These are phyloP conservation scores for Babesia caballi DNA, from an alignment of 169 alveolate species.

Conservation along the genomic window DNA sequence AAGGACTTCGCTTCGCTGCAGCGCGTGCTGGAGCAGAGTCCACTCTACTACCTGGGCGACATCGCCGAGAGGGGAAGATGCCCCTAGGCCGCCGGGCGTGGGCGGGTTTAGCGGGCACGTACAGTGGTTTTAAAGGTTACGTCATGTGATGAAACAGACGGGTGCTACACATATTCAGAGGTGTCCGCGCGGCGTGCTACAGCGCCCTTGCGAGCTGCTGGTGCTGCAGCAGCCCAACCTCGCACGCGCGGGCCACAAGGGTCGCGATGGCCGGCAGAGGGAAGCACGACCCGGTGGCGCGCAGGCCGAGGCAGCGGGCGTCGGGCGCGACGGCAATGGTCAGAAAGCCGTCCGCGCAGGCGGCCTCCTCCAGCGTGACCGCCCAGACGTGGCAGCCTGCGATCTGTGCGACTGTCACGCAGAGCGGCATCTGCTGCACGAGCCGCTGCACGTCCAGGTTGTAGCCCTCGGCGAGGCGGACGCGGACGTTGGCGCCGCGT, in stretches of 20 bases:
- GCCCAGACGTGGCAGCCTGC: constrained; percentile 41
- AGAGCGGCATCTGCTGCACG: constrained; percentile 23
- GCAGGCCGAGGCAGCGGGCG: constrained; percentile 41
- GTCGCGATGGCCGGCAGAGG: not conserved
- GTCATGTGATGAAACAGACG: too few species aligned
- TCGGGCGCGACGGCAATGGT: constrained; percentile 41
- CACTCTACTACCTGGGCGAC: constrained; percentile 2
- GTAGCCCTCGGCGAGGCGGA: constrained; percentile 23
- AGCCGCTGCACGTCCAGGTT: constrained; percentile 22
- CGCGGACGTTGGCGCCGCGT: constrained; percentile 36
- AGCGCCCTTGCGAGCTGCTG: constrained; percentile 4
- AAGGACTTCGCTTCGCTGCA: not conserved
- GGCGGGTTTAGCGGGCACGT: too few species aligned
- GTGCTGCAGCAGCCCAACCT: constrained; percentile 6
- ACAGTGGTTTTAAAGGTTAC: too few species aligned
- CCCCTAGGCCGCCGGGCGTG: too few species aligned
- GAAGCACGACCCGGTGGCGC: constrained; percentile 41
- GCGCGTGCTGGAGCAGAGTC: constrained; percentile 3
- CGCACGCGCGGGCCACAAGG: constrained; percentile 4
- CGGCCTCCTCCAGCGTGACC: constrained; percentile 49
- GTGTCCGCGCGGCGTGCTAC: not conserved
- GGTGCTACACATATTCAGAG: not conserved
- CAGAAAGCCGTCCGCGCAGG: constrained; percentile 53
- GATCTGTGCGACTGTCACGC: constrained; percentile 31
- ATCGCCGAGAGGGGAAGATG: not conserved